A percentile compares a stretch with the other conserved stretches of the same genome.
These are phyloP conservation scores for Pseudohalonectria lignicola DNA, from an alignment of 2,329 filamentous ascomycete genomes.

Conservation along the genomic window DNA sequence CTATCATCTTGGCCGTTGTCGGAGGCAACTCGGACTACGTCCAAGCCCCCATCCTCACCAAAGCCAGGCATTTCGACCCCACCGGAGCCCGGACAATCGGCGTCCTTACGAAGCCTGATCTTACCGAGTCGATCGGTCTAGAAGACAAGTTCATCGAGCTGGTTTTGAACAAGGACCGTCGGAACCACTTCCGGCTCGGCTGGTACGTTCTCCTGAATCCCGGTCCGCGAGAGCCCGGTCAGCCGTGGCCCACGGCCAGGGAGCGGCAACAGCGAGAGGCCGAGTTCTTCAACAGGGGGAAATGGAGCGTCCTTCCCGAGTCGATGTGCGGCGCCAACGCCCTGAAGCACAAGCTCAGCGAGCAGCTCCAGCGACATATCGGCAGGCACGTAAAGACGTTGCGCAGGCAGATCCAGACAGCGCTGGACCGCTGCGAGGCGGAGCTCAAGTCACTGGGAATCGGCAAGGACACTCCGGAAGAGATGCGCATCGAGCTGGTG, in stretches of 20 bases:
- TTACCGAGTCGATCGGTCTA: constrained; percentile 39
- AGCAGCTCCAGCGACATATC: constrained; percentile 39
- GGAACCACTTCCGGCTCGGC: constrained; percentile 38
- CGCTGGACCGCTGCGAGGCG: constrained; percentile 34
- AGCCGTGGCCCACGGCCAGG: constrained; percentile 29
- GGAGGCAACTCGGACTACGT: constrained; percentile 45
- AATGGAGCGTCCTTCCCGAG: constrained; percentile 34
- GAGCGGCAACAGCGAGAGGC: constrained; percentile 30
- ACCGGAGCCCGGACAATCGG: constrained; percentile 36
- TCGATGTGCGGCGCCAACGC: constrained; percentile 35
- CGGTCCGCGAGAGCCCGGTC: constrained; percentile 27
- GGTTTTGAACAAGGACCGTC: constrained; percentile 35
- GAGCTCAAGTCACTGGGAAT: constrained; percentile 38
- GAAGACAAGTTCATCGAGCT: constrained; percentile 44
- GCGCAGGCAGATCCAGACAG: constrained; percentile 37
- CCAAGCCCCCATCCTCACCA: constrained; percentile 38
- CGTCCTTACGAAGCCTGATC: constrained; percentile 40
- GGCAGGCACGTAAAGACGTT: constrained; percentile 39
- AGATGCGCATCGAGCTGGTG: constrained; percentile 42
- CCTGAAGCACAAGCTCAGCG: constrained; percentile 35
- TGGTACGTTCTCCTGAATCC: constrained; percentile 42
- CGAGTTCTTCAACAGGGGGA: constrained; percentile 36
- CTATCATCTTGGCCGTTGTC: constrained; percentile 43
- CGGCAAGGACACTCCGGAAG: constrained; percentile 38
- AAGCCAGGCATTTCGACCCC: constrained; percentile 38